Conservation (phyloP, 257 asterid species). For the Cinchona pubescens region DNA sequence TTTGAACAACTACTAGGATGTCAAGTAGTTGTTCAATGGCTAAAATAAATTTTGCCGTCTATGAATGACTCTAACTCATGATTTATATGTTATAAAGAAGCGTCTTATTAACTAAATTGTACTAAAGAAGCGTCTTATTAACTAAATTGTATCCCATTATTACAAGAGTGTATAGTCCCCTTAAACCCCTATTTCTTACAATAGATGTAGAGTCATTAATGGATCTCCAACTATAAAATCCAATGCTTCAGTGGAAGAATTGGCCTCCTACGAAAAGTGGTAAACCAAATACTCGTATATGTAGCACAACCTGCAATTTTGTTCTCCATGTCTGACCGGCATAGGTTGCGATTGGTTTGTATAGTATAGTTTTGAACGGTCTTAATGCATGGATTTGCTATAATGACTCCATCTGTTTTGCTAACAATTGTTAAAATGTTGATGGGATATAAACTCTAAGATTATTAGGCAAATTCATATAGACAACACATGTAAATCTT, state of each 20-base stretch:
- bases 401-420: not conserved
- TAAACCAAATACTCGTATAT: not conserved
- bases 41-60: no score
- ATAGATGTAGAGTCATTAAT: not conserved
- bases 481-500: not conserved
- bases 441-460: not conserved
- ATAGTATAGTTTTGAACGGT: not conserved
- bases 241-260: not conserved
- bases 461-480: not conserved
- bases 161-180: no score
- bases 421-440: not conserved
- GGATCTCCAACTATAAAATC: not conserved
- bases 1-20: no score
- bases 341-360: not conserved
- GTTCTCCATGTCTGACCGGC: not conserved
- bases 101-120: no score
- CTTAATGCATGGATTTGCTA: not conserved
- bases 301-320: not conserved
- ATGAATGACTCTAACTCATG: no score
- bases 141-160: no score
- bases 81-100: no score
- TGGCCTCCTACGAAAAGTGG: not conserved
- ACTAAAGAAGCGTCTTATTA: no score
- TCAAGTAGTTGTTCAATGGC: no score
- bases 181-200: not conserved